Percentiles rank a stretch among this genome's conserved stretches.
phyloP scores from a whole-genome alignment of 2,329 filamentous ascomycete species.

The Penicillium sp. region DNA sequence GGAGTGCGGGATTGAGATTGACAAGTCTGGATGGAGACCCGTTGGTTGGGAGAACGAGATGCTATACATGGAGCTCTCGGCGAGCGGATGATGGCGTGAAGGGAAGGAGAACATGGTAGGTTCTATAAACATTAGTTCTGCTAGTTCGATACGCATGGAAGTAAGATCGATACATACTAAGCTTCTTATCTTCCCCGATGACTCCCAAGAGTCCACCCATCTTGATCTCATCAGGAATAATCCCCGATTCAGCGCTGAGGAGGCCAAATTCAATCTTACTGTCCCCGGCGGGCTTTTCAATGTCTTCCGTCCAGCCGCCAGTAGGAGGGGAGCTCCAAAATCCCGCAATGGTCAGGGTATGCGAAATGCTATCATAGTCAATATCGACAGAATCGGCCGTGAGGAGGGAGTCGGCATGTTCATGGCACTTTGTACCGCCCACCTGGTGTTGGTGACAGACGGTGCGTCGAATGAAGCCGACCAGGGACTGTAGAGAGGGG shows the following conservation, averaged over 20 bases:
- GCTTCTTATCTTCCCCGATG: slow-evolving; percentile 72
- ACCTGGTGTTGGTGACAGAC: slow-evolving; percentile 53
- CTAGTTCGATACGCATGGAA: background rate
- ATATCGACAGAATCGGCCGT: slow-evolving; percentile 72
- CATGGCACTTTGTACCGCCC: slow-evolving; percentile 56
- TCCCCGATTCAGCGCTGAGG: slow-evolving; percentile 63
- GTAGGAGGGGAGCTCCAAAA: slow-evolving; percentile 57
- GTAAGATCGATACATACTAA: slow-evolving; percentile 53
- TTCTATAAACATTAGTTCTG: slow-evolving; percentile 48
- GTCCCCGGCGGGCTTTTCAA: slow-evolving; percentile 33
- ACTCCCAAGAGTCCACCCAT: slow-evolving; percentile 79
- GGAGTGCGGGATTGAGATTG: slow-evolving; percentile 63
- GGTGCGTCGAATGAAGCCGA: slow-evolving; percentile 56
- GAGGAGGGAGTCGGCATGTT: slow-evolving; percentile 51
- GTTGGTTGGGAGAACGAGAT: slow-evolving; percentile 70
- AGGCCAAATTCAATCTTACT: slow-evolving; percentile 80
- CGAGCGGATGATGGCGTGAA: slow-evolving; percentile 71
- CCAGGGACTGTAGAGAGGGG: slow-evolving; percentile 60
- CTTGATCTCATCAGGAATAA: slow-evolving; percentile 72
- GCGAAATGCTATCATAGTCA: slow-evolving; percentile 72
- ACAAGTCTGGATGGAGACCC: slow-evolving; percentile 82
- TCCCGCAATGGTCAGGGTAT: slow-evolving; percentile 67
- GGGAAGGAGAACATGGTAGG: slow-evolving; percentile 83
- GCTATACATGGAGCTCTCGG: slow-evolving; percentile 59
- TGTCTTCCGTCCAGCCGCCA: slow-evolving; percentile 53